Evolutionary conservation across 495 filamentous ascomycete genomes (phyloP), one percentile per base, ranked within the genome.

Genomic region (Tirmania nivea): DNA sequence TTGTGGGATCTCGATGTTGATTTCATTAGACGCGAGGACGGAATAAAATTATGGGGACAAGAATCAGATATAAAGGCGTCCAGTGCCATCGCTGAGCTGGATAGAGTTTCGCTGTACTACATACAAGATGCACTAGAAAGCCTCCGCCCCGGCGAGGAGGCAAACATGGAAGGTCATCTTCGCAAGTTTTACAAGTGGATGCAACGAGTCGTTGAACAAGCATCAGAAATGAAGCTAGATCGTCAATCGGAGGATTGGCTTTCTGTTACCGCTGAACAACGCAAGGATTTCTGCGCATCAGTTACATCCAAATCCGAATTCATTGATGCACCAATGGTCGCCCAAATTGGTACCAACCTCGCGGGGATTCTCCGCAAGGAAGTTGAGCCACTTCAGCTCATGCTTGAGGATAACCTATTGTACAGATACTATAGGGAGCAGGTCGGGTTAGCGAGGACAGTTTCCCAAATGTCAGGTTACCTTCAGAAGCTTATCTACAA

Each of bases 401-500:
- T 50, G 16, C 49, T 50, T 21, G n/a, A 34, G 16, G 49, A 50
- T 12, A 10, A 8, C 25, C 49, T 50, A 8, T 21, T 50, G 25
- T 36, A 10, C 34, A 20, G 35, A 35, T 14, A 9, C 51, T 37
- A 52, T n/a, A 14, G 25, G 39, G 31, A 52, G 3, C 11, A 8
- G 10, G 1, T 10, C 31, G 9, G 9, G 17, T 9, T 20, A 11
- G n/a, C 10, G 36, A 10, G 36, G 35, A 19, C 25, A 8, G 12
- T 17, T 17, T 11, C 39, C 12, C 51, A 52, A 35, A 5, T 35
- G 31, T 8, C 35, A 16, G 10, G 17, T n/a, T 47, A 47, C 14
- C 20, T 56, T 6, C 49, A 56, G 20, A 49, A 52, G 14, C 17
- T 56, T 34, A 39, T 19, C 14, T 47, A 53, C 39, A 56, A 56